These are phyloP conservation scores for Pythium phragmitis DNA, from an alignment of 352 stramenopile genomes.

Conservation along the genomic window DNA sequence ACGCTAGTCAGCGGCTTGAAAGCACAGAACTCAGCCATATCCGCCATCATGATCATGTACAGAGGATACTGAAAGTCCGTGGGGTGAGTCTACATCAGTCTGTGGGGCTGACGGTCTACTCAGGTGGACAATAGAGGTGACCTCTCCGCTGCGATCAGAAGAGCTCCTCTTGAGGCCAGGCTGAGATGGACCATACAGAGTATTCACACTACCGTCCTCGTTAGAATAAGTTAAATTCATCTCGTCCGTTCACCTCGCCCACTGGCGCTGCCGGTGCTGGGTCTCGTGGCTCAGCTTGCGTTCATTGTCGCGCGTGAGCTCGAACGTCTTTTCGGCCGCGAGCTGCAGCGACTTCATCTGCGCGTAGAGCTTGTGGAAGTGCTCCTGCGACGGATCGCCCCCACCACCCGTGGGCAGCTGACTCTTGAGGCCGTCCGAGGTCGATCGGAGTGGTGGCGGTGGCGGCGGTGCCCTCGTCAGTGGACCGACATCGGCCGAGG, in stretches of 20 bases:
- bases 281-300: slow-evolving; percentile 7
- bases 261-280: background rate
- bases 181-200: too few relatives aligned
- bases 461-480: background rate
- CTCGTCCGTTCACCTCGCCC: background rate
- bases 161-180: too few relatives aligned
- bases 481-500: background rate
- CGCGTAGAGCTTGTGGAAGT: slow-evolving; percentile 14
- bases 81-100: too few relatives aligned
- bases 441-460: background rate
- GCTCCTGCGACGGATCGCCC: background rate
- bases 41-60: too few relatives aligned
- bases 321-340: slow-evolving; percentile 15
- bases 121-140: too few relatives aligned
- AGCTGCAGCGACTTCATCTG: slow-evolving; percentile 25
- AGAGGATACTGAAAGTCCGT: too few relatives aligned
- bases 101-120: too few relatives aligned
- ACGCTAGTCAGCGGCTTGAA: too few relatives aligned
- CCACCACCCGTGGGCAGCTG: background rate
- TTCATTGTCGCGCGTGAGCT: slow-evolving; percentile 11
- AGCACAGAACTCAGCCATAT: too few relatives aligned
- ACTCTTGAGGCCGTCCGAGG: background rate
- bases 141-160: too few relatives aligned
- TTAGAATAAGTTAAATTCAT: background rate
- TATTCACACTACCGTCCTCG: background rate